These are phyloP conservation scores for Suhomyces pyralidae DNA, from an alignment of 805 yeast genomes.

Conservation along the genomic window DNA sequence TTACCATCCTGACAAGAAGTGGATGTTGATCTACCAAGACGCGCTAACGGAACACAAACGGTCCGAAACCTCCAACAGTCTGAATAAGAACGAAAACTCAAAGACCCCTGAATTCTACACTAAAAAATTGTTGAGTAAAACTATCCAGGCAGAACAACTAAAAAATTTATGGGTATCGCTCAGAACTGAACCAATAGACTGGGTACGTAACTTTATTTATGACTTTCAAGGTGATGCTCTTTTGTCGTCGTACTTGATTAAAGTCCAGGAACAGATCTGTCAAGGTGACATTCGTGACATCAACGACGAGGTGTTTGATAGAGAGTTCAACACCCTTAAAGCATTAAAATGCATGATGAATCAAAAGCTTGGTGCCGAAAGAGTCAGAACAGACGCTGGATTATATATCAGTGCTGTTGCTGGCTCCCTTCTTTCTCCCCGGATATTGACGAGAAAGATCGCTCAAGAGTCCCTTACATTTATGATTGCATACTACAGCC, in stretches of 20 bases:
- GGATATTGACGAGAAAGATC: constrained; percentile 69
- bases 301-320: constrained; percentile 54
- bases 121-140: constrained; percentile 64
- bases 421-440: constrained; percentile 71
- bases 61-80: constrained; percentile 20
- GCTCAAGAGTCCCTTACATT: constrained; percentile 73
- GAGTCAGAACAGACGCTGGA: constrained; percentile 45
- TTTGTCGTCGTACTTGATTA: constrained; percentile 53
- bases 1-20: constrained; percentile 75
- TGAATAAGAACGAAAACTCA: constrained; percentile 26
- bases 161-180: constrained; percentile 87
- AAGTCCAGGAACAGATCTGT: constrained; percentile 49
- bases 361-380: constrained; percentile 57
- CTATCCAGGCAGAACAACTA: constrained; percentile 65
- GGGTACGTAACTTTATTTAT: constrained; percentile 76
- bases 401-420: constrained; percentile 57
- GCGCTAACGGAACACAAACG: constrained; percentile 72
- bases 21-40: constrained; percentile 90
- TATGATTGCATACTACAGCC: constrained; percentile 40
- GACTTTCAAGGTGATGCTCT: constrained; percentile 79
- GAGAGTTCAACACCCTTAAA: constrained; percentile 72
- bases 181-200: constrained; percentile 78
- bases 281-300: constrained; percentile 31
- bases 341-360: constrained; percentile 75
- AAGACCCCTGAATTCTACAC: constrained; percentile 74